A percentile compares a stretch with the other conserved stretches of the same genome.
These are phyloP conservation scores for Penicillium tannophilum DNA, from an alignment of 495 filamentous ascomycete genomes.

Conservation along the genomic window DNA sequence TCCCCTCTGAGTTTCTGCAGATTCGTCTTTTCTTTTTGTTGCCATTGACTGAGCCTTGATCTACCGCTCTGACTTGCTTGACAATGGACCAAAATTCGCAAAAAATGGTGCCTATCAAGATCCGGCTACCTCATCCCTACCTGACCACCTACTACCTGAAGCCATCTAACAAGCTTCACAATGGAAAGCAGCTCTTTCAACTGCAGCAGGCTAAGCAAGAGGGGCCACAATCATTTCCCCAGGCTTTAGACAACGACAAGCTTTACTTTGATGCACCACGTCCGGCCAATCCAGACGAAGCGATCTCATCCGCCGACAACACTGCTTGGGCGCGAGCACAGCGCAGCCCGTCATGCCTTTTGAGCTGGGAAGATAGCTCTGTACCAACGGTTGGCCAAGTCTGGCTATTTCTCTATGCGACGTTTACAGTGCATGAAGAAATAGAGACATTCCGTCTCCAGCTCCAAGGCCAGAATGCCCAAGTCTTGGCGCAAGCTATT, in stretches of 20 bases:
- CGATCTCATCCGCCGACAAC: conserved; percentile 30
- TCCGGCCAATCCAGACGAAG: conserved; percentile 7
- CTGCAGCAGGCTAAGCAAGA: conserved; percentile 9
- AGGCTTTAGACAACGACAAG: conserved; percentile 21
- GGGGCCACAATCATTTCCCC: conserved; percentile 16
- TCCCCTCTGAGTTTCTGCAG: background rate
- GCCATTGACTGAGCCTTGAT: background rate
- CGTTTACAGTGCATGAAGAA: conserved; percentile 29
- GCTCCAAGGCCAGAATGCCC: conserved; percentile 11
- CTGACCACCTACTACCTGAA: conserved; percentile 18
- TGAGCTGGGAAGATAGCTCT: conserved; percentile 26
- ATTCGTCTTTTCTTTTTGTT: background rate
- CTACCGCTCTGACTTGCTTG: background rate
- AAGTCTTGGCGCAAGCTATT: conserved; percentile 14
- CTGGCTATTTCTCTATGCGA: conserved; percentile 57
- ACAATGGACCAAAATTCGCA: conserved; percentile 3
- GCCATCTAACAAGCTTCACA: conserved; percentile 5
- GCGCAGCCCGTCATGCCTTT: conserved; percentile 25
- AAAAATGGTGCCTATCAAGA: conserved; percentile 13
- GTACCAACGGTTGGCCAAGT: conserved; percentile 52
- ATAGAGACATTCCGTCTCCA: conserved; percentile 20
- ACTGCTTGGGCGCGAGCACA: conserved; percentile 40
- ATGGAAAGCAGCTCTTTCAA: conserved; percentile 8
- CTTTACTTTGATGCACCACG: conserved; percentile 11
- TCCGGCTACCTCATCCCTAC: conserved; percentile 22